These are phyloP conservation scores for Penicillium crystallinum DNA, from an alignment of 495 filamentous ascomycete species.

Conservation along the genomic window DNA sequence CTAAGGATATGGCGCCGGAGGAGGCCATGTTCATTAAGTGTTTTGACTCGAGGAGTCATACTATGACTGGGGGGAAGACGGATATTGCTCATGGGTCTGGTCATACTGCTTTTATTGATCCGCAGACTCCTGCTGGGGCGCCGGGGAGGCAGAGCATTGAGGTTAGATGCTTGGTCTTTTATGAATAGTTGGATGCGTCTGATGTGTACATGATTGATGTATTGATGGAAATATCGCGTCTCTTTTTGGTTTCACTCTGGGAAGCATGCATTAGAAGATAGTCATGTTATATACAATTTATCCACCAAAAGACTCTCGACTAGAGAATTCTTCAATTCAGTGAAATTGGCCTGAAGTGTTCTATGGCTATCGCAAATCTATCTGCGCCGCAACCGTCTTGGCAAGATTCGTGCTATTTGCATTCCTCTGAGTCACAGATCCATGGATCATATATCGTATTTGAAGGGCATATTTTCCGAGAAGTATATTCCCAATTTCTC, in stretches of 20 bases:
- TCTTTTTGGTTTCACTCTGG: too few relatives aligned
- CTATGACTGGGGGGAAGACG: slow-evolving; percentile 27
- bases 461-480: not conserved
- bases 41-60: slow-evolving; percentile 55
- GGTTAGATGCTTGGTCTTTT: slow-evolving; percentile 75
- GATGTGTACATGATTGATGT: not conserved
- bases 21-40: slow-evolving; percentile 80
- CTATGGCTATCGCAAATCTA: too few relatives aligned
- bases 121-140: slow-evolving; percentile 54
- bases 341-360: too few relatives aligned
- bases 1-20: slow-evolving; percentile 33
- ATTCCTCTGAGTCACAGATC: not conserved
- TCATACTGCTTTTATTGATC: slow-evolving; percentile 78
- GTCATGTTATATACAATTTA: too few relatives aligned
- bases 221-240: too few relatives aligned
- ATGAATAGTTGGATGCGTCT: not conserved
- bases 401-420: not conserved
- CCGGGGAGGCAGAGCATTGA: slow-evolving; percentile 75
- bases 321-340: too few relatives aligned
- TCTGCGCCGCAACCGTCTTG: not conserved
- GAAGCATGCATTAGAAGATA: too few relatives aligned
- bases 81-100: slow-evolving; percentile 60
- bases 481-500: not conserved
- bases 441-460: not conserved
- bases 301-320: too few relatives aligned